A percentile compares a stretch with the other conserved stretches of the same genome.
Evolutionary conservation across 495 filamentous ascomycete genomes (phyloP).

Genomic region (Xylaria palmicola): DNA sequence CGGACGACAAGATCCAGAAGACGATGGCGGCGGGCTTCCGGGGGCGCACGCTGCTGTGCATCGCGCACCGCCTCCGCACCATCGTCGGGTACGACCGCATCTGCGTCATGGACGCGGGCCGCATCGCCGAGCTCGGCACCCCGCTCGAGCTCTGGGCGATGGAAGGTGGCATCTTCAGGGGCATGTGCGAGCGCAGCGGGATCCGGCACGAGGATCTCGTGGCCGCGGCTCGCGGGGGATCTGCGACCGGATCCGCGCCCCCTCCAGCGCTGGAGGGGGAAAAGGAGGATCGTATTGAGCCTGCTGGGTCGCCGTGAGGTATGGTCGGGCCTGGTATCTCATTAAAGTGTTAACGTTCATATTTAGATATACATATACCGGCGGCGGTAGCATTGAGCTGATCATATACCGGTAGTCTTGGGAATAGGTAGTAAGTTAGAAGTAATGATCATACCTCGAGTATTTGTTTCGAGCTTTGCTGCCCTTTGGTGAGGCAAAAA

Average conservation of each 20-base stretch:
- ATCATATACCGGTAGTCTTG: too few species aligned
- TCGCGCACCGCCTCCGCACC: constrained; percentile 89
- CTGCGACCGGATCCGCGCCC: neutral
- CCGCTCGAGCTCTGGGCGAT: constrained; percentile 64
- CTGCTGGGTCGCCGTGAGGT: neutral
- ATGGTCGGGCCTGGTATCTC: too few species aligned
- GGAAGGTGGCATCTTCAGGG: constrained; percentile 71
- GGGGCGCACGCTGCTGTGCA: constrained; percentile 88
- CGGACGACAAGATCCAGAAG: constrained; percentile 89
- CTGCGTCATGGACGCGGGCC: constrained; percentile 88
- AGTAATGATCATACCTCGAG: too few species aligned
- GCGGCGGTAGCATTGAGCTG: too few species aligned
- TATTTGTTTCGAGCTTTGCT: too few species aligned
- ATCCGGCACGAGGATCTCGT: constrained; percentile 74
- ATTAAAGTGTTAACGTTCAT: too few species aligned
- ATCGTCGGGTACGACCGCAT: constrained; percentile 95
- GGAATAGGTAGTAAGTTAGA: too few species aligned
- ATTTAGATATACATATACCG: too few species aligned
- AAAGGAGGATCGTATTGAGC: constrained; percentile 2
- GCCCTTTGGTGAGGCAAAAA: too few species aligned
- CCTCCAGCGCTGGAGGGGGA: constrained; percentile 4
- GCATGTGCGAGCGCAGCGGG: constrained; percentile 91
- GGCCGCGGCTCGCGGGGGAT: constrained; percentile 7
- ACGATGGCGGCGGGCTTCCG: constrained; percentile 86
- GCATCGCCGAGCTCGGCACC: constrained; percentile 81